Base-by-base conservation (phyloP, 257 asterid species). In the Fraxinus quadrangulata region DNA sequence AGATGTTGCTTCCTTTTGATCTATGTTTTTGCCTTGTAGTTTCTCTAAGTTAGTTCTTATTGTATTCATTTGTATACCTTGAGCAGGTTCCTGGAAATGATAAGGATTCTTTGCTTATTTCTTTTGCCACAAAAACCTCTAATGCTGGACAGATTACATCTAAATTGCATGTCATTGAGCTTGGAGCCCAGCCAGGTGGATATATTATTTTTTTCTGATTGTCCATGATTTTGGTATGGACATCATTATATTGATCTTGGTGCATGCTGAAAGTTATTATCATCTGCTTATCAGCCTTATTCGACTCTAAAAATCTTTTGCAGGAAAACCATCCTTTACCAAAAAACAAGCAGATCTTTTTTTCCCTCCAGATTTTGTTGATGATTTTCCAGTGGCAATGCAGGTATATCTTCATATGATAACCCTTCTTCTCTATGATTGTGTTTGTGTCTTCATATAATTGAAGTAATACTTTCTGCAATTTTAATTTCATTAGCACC, bases 281-380 rank as follows among this genome's bases (percentile, higher is more conserved):
- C 30, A 63, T 26, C 19, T 67, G 77, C 56, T 76, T 78, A 66
- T 63, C 70, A 63, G 26, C 79, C 17, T 81, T 79, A 30, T 71
- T 37, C 75, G 66, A 80, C 54, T 5, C 26, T 80, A 40, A 66
- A 39, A 75, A 12, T 42, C 9, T 31, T 74, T 71, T 83, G 80
- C 94, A 96, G 99, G 99, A 79, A 96, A 92, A 80, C 98, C 94
- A 42, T 81, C 99, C 61, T 96, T 96, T 72, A 80, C 97, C 0
- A 96, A 96, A 93, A 96, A 96, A 85, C 99, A 96, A 76, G 98
- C 99, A 45, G 99, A 96, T 85, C 96, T 96, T 65, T 96, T 96
- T 88, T 96, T 96, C 81, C 99, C 97, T 81, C 99, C 97, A 6
- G 97, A 96, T 87, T 96, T 96, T 84, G 87, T 91, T 70, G 99